Percentiles rank a stretch among this genome's conserved stretches.
phyloP scores from a whole-genome alignment of 495 filamentous ascomycete genomes.

The Glarea lozoyensis region DNA sequence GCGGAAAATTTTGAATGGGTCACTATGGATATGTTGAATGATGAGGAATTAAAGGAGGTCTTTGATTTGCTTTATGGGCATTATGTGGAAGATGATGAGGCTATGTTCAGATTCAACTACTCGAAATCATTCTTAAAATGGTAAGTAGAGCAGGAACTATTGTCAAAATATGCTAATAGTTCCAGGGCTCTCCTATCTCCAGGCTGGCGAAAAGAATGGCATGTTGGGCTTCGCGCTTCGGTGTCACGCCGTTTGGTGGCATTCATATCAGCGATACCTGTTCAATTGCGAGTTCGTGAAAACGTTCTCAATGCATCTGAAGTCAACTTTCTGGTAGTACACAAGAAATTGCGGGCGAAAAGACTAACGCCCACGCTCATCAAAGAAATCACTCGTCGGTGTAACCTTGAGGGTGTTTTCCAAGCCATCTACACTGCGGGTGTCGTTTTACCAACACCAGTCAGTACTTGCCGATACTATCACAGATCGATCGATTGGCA shows the following conservation, averaged over 20 bases:
- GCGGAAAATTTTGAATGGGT: slow-evolving; percentile 87
- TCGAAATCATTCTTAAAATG: slow-evolving; percentile 81
- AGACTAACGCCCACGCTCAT: slow-evolving; percentile 87
- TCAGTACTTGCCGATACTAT: slow-evolving; percentile 89
- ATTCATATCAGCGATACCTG: slow-evolving; percentile 88
- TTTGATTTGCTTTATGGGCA: slow-evolving; percentile 84
- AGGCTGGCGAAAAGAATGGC: slow-evolving; percentile 94
- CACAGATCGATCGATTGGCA: slow-evolving; percentile 90
- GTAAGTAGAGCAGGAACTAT: slow-evolving; percentile 33
- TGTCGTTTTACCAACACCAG: slow-evolving; percentile 77
- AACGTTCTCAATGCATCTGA: slow-evolving; percentile 71
- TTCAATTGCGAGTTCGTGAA: slow-evolving; percentile 68
- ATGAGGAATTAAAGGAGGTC: slow-evolving; percentile 60
- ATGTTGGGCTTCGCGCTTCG: slow-evolving; percentile 78
- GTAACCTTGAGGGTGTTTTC: slow-evolving; percentile 73
- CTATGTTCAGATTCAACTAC: slow-evolving; percentile 96
- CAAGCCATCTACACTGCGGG: slow-evolving; percentile 95
- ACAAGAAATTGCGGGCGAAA: slow-evolving; percentile 94
- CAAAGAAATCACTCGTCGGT: slow-evolving; percentile 90
- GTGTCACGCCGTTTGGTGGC: slow-evolving; percentile 77
- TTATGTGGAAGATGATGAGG: slow-evolving; percentile 93
- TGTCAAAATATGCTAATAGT: slow-evolving; percentile 17
- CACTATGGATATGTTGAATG: slow-evolving; percentile 69
- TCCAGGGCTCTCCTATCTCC: slow-evolving; percentile 85
- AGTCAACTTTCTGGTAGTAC: slow-evolving; percentile 95